Evolutionary conservation across 345 rosid species (phyloP).

Genomic region (Hypericum androsaemum): DNA sequence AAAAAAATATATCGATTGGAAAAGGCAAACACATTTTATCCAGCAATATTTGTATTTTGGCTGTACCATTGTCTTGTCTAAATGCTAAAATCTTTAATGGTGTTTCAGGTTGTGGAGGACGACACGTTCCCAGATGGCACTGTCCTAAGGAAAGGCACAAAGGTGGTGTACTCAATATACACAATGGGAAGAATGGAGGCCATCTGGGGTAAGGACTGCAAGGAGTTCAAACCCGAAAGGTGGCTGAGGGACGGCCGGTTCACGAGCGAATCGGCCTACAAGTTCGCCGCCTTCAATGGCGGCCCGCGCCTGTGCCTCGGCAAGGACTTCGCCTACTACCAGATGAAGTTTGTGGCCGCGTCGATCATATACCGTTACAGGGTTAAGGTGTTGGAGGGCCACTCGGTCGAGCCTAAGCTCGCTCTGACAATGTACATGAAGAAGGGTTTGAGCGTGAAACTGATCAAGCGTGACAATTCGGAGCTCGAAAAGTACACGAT

Average conservation of each 20-base stretch:
- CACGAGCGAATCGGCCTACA: constrained; percentile 82
- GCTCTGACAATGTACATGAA: constrained; percentile 97
- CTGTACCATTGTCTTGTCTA: background rate
- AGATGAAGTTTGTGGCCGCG: constrained; percentile 73
- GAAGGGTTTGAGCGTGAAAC: constrained; percentile 49
- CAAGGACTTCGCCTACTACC: constrained; percentile 89
- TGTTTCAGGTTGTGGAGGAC: constrained; percentile 57
- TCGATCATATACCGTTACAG: constrained; percentile 54
- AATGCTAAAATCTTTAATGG: background rate
- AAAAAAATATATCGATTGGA: too few species aligned
- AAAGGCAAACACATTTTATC: background rate
- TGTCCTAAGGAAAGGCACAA: constrained; percentile 68
- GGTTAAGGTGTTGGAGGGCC: constrained; percentile 48
- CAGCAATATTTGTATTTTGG: background rate
- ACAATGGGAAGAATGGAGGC: constrained; percentile 95
- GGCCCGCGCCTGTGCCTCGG: constrained; percentile 92
- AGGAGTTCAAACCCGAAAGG: constrained; percentile 76
- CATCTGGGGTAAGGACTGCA: constrained; percentile 85
- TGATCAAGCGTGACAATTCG: constrained; percentile 23
- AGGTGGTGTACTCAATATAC: constrained; percentile 74
- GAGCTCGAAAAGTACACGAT: background rate
- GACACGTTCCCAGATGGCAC: constrained; percentile 87
- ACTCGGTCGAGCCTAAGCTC: constrained; percentile 52
- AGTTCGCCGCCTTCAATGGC: constrained; percentile 88
- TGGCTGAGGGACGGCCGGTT: constrained; percentile 77